These are phyloP conservation scores for Aspergillus neoniger DNA, from an alignment of 2,329 filamentous ascomycete genomes.

Conservation along the genomic window DNA sequence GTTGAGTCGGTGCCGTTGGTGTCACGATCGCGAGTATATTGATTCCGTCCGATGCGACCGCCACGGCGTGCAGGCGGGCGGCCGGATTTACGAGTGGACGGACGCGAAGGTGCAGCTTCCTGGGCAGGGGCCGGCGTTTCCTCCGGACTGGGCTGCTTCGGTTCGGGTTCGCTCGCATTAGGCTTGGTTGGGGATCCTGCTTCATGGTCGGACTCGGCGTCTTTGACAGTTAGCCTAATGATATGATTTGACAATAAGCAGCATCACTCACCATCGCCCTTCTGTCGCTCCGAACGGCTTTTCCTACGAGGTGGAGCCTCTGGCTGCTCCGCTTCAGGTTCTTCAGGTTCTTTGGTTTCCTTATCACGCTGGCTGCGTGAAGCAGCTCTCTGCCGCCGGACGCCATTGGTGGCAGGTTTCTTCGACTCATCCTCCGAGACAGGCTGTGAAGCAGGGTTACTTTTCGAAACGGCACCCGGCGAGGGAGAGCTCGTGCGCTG, in stretches of 20 bases:
- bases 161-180: constrained; percentile 39
- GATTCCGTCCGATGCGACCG: constrained; percentile 69
- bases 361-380: constrained; percentile 57
- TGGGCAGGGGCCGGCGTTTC: constrained; percentile 40
- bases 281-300: constrained; percentile 75
- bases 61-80: constrained; percentile 67
- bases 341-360: constrained; percentile 52
- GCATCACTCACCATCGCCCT: constrained; percentile 68
- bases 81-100: constrained; percentile 61
- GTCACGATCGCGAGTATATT: constrained; percentile 78
- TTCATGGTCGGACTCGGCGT: constrained; percentile 71
- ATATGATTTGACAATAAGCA: background rate
- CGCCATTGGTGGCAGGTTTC: constrained; percentile 36
- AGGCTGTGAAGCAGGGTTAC: constrained; percentile 46
- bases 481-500: constrained; percentile 81
- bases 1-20: constrained; percentile 49
- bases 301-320: constrained; percentile 80
- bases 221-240: constrained; percentile 34
- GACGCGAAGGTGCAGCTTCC: constrained; percentile 39
- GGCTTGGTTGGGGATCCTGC: constrained; percentile 56
- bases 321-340: constrained; percentile 70
- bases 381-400: constrained; percentile 62
- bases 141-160: constrained; percentile 47
- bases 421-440: constrained; percentile 68
- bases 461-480: constrained; percentile 58